Conservation (phyloP, 192 early-diverging fungal species). For the Dissophora ornata region DNA sequence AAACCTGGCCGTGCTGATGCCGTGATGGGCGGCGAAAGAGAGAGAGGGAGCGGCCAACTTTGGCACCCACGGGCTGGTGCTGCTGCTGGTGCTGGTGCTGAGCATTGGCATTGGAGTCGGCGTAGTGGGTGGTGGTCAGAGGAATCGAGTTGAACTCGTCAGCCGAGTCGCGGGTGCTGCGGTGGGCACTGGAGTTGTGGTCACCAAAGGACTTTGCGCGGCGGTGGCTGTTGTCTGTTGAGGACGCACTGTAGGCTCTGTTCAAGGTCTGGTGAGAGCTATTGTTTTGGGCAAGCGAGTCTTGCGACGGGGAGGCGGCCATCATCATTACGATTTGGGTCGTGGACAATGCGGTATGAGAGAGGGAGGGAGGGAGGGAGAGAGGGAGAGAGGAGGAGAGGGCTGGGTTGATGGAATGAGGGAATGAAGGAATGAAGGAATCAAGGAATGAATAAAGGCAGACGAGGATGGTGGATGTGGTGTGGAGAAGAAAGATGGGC, state of each 20-base stretch:
- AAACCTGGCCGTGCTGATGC: conserved; percentile 30
- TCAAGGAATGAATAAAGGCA: background rate
- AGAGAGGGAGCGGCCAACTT: conserved; percentile 34
- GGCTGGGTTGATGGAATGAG: background rate
- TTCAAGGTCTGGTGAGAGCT: conserved; percentile 10
- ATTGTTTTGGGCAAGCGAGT: conserved; percentile 8
- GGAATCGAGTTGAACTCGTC: conserved; percentile 47
- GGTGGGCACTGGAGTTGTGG: background rate
- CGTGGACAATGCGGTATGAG: background rate
- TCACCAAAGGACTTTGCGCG: conserved; percentile 32
- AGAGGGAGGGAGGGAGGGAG: background rate
- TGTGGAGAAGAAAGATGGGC: too few relatives aligned
- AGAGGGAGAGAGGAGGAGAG: background rate
- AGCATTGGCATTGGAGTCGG: conserved; percentile 7
- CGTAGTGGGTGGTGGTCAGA: conserved; percentile 34
- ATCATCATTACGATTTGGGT: conserved; percentile 16
- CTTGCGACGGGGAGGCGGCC: conserved; percentile 12
- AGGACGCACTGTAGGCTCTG: conserved; percentile 31
- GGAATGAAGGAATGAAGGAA: background rate
- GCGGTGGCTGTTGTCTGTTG: conserved; percentile 29
- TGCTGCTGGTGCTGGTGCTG: conserved; percentile 12
- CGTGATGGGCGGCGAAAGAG: conserved; percentile 44
- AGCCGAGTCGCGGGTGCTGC: background rate
- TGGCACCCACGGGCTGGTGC: conserved; percentile 4
- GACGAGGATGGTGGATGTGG: background rate